Percentiles rank a stretch among this genome's conserved stretches.
phyloP scores from a whole-genome alignment of 805 yeast genomes.

The Cyberlindnera lachancei region DNA sequence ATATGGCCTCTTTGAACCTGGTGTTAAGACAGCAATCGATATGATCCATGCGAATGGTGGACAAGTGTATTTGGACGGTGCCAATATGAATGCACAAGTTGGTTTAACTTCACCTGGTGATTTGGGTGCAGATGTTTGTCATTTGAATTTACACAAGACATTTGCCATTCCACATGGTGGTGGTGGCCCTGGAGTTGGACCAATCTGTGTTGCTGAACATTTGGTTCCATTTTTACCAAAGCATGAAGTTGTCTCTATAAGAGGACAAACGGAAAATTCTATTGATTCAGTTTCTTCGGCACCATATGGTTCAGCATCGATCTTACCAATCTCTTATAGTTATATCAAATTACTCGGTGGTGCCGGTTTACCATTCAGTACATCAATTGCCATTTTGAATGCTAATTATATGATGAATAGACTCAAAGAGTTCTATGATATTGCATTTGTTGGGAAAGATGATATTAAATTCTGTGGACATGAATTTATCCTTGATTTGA shows the following conservation, averaged over 20 bases:
- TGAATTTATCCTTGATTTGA: conserved; percentile 87
- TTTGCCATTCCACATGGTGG: conserved; percentile 99
- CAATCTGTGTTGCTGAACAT: conserved; percentile 86
- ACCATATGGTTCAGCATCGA: conserved; percentile 92
- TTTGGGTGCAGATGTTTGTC: conserved; percentile 97
- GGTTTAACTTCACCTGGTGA: conserved; percentile 97
- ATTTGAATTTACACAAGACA: conserved; percentile 92
- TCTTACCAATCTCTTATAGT: conserved; percentile 88
- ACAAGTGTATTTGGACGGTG: conserved; percentile 96
- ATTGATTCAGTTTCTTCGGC: conserved; percentile 85
- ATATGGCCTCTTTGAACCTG: conserved; percentile 92
- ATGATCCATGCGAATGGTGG: conserved; percentile 83
- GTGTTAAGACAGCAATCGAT: conserved; percentile 78
- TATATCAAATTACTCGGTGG: conserved; percentile 94
- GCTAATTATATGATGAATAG: conserved; percentile 93
- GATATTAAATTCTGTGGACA: conserved; percentile 83
- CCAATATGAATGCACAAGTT: conserved; percentile 98
- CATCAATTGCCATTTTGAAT: conserved; percentile 84
- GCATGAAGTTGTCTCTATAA: conserved; percentile 53
- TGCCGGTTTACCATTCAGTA: conserved; percentile 74
- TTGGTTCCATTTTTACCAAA: conserved; percentile 75
- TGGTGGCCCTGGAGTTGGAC: conserved; percentile 99
- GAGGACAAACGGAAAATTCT: conserved; percentile 34
- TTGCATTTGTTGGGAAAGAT: conserved; percentile 62
- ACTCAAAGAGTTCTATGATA: conserved; percentile 61